Percentiles rank a stretch among this genome's conserved stretches.
These are phyloP conservation scores for Alternaria sp. DNA, from an alignment of 2,329 filamentous ascomycete species.

Conservation along the genomic window DNA sequence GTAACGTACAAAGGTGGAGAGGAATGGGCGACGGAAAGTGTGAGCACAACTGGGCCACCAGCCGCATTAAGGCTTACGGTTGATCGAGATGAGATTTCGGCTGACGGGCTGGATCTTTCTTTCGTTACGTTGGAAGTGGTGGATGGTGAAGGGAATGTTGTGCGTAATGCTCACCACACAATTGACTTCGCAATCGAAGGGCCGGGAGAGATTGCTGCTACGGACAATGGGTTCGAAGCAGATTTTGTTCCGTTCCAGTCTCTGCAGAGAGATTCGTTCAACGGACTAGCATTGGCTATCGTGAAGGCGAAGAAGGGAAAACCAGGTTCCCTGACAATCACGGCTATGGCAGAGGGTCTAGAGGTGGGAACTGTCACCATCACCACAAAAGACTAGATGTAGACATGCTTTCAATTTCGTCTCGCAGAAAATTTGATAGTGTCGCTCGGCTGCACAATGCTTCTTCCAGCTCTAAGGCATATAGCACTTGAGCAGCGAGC, in stretches of 20 bases:
- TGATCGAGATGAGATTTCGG: no score
- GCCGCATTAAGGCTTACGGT: no score
- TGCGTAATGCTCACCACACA: constrained; percentile 57
- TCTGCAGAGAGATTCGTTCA: constrained; percentile 33
- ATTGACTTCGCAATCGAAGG: constrained; percentile 54
- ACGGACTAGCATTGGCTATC: background rate
- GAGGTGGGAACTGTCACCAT: background rate
- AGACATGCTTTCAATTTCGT: background rate
- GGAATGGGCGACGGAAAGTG: no score
- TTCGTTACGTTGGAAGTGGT: no score
- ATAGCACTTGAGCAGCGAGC: constrained; percentile 36
- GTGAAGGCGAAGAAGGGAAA: background rate
- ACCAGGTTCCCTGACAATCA: background rate
- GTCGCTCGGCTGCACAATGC: no score
- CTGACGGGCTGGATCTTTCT: no score
- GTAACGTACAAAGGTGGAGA: no score
- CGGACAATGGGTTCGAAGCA: constrained; percentile 60
- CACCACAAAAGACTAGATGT: background rate
- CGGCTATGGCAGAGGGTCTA: background rate
- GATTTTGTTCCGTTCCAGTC: constrained; percentile 35
- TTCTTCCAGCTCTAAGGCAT: constrained; percentile 1
- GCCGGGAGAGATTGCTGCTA: constrained; percentile 57
- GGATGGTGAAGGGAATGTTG: constrained; percentile 48
- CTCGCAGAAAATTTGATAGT: background rate
- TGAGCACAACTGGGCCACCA: no score